Conservation (phyloP, 2,329 filamentous ascomycete genomes). For the Dothidotthia symphoricarpi region DNA sequence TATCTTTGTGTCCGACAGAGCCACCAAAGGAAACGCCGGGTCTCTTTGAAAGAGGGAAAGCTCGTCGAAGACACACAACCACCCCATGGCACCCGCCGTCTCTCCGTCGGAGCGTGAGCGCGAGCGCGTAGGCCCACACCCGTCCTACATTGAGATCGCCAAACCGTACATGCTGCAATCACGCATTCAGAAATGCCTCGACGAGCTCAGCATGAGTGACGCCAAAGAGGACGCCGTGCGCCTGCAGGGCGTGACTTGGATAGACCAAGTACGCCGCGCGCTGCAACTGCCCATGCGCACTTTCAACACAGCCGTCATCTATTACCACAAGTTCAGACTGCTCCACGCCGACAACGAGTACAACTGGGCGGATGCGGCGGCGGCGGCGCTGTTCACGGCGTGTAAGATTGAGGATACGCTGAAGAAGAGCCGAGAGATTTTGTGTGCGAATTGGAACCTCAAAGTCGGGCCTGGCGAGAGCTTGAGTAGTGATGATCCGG, state of each 20-base stretch:
- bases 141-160: conserved; percentile 63
- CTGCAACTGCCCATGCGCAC: conserved; percentile 85
- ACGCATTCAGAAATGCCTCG: conserved; percentile 70
- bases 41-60: no score
- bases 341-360: conserved; percentile 83
- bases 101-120: conserved; percentile 23
- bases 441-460: conserved; percentile 86
- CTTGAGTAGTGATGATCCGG: conserved; percentile 77
- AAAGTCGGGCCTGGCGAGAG: conserved; percentile 67
- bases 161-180: conserved; percentile 81
- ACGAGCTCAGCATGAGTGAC: conserved; percentile 67
- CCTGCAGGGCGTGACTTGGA: conserved; percentile 82
- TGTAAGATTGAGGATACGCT: conserved; percentile 98
- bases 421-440: conserved; percentile 91
- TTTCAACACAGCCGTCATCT: conserved; percentile 85
- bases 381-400: conserved; percentile 84
- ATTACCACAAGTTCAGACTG: conserved; percentile 91
- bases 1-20: no score
- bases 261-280: conserved; percentile 76
- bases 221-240: conserved; percentile 77
- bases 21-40: no score
- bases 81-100: conserved; percentile 32
- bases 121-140: conserved; percentile 53
- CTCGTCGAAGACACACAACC: conserved; percentile 1
- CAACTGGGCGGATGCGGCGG: conserved; percentile 77